Conservation (phyloP, 345 rosid genomes). For the Lepidium africanum region DNA sequence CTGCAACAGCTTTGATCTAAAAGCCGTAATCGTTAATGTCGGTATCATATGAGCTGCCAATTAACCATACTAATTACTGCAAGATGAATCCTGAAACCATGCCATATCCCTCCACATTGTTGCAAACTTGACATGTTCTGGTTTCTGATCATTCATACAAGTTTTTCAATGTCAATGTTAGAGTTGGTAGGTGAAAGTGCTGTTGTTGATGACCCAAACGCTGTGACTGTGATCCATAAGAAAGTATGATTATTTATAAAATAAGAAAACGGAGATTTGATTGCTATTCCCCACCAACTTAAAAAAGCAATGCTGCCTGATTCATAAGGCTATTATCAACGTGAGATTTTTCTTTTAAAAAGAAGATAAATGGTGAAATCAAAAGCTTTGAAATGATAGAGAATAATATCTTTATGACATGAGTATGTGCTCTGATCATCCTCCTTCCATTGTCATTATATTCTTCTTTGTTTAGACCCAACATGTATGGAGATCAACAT, state of each 20-base stretch:
- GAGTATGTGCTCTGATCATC: conserved; percentile 94
- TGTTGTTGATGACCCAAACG: conserved; percentile 35
- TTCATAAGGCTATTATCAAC: conserved; percentile 7
- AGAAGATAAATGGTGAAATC: neutral
- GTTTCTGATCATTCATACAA: conserved; percentile 71
- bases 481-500: conserved; percentile 89
- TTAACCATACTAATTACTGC: neutral
- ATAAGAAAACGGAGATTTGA: neutral
- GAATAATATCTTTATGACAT: conserved; percentile 70
- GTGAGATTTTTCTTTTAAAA: neutral
- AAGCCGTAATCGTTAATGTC: neutral
- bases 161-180: conserved; percentile 65
- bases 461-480: conserved; percentile 84
- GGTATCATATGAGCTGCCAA: neutral
- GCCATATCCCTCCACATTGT: conserved; percentile 71
- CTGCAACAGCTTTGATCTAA: conserved; percentile 69
- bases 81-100: neutral
- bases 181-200: conserved; percentile 47
- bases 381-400: neutral
- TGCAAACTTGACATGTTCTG: conserved; percentile 52
- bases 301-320: conserved; percentile 87
- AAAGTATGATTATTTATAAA: neutral
- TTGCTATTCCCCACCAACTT: conserved; percentile 63
- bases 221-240: neutral
- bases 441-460: conserved; percentile 59